Conservation (phyloP, 306 rosid genomes). For the Fagus sylvatica region DNA sequence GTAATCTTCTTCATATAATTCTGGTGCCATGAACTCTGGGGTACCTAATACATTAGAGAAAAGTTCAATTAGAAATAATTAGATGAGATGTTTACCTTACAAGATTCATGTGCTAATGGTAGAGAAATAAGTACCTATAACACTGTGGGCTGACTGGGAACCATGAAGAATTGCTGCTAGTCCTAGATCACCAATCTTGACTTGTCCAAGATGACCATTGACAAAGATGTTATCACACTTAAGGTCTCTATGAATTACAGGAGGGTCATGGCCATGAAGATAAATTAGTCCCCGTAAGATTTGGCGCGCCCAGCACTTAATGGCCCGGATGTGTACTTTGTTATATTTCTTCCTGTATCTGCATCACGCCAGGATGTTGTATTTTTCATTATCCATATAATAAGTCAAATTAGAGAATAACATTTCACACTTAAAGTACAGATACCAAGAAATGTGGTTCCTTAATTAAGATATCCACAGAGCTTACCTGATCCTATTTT, state of each 20-base stretch:
- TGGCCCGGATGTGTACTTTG: conserved; percentile 57
- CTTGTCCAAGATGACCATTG: conserved; percentile 94
- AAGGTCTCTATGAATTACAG: conserved; percentile 86
- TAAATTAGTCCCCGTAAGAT: conserved; percentile 75
- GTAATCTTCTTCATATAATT: conserved; percentile 83
- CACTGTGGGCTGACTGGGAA: conserved; percentile 79
- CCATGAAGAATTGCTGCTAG: conserved; percentile 78
- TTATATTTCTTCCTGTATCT: conserved; percentile 76
- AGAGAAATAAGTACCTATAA: conserved; percentile 57
- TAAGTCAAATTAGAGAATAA: not conserved
- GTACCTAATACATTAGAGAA: conserved; percentile 53
- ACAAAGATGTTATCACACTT: conserved; percentile 88
- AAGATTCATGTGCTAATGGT: conserved; percentile 5
- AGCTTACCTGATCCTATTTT: not conserved
- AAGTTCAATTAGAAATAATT: not conserved
- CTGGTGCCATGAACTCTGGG: conserved; percentile 98
- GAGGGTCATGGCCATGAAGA: conserved; percentile 80
- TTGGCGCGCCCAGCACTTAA: conserved; percentile 80
- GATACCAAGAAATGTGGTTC: not conserved
- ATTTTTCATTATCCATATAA: conserved; percentile 2
- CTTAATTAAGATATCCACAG: not conserved
- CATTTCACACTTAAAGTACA: not conserved
- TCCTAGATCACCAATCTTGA: conserved; percentile 89
- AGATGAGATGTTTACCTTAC: conserved; percentile 1
- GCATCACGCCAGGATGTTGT: conserved; percentile 28